Evolutionary conservation across 2,329 filamentous ascomycete species (phyloP).

Genomic region (Aureobasidium sp.): DNA sequence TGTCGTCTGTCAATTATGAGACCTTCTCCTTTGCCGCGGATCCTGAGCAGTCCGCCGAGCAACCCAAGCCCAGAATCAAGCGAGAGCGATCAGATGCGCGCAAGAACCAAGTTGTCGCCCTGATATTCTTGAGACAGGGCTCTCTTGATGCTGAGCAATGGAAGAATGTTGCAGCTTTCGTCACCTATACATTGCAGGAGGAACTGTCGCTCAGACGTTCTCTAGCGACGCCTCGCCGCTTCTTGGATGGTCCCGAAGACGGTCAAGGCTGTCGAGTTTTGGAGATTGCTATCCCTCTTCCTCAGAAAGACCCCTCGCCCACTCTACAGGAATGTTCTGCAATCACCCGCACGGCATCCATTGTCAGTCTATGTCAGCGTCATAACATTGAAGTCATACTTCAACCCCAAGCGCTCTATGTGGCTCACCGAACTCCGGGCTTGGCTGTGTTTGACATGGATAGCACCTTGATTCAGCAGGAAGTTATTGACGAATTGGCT

Average conservation of each 20-base stretch:
- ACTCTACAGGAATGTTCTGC: slow-evolving; percentile 16
- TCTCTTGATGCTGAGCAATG: not conserved
- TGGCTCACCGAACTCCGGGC: slow-evolving; percentile 36
- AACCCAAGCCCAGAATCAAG: slow-evolving; percentile 3
- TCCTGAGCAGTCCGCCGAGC: not conserved
- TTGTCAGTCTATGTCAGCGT: slow-evolving; percentile 12
- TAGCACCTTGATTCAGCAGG: slow-evolving; percentile 91
- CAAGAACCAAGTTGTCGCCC: slow-evolving; percentile 17
- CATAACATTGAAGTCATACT: slow-evolving; percentile 18
- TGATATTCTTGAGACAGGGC: slow-evolving; percentile 17
- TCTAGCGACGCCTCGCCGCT: slow-evolving; percentile 14
- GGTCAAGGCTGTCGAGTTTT: slow-evolving; percentile 14
- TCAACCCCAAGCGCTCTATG: slow-evolving; percentile 18
- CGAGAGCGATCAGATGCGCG: slow-evolving; percentile 4
- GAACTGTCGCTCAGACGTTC: slow-evolving; percentile 14
- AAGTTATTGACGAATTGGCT: slow-evolving; percentile 94
- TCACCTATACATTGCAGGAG: slow-evolving; percentile 17
- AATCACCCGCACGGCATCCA: slow-evolving; percentile 13
- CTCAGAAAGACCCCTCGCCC: slow-evolving; percentile 12
- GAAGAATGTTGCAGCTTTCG: slow-evolving; percentile 14
- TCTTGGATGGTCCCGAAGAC: slow-evolving; percentile 15
- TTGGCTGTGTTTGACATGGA: slow-evolving; percentile 98
- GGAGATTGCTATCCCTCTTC: slow-evolving; percentile 16
- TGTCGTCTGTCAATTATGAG: slow-evolving; percentile 17
- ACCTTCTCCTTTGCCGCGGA: slow-evolving; percentile 14